phyloP scores from a whole-genome alignment of 2,329 filamentous ascomycete species.

The Colletotrichum spaethianum region DNA sequence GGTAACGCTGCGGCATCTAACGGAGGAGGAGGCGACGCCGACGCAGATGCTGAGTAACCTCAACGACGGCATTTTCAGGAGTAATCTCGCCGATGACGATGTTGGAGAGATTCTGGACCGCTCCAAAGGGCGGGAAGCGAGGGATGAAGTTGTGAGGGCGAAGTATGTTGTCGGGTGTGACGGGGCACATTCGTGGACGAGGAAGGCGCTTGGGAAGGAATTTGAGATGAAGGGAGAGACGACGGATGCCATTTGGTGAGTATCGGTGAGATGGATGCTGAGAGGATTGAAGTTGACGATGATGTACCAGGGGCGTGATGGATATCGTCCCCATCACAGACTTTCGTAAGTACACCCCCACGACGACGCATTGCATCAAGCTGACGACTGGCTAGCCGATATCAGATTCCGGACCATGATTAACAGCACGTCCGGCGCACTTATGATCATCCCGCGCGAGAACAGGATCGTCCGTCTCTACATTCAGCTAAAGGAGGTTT shows the following conservation, averaged over 20 bases:
- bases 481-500: constrained; percentile 69
- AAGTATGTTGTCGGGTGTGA: constrained; percentile 80
- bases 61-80: constrained; percentile 71
- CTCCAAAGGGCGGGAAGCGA: constrained; percentile 50
- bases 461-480: constrained; percentile 75
- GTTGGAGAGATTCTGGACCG: constrained; percentile 54
- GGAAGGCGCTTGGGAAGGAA: constrained; percentile 64
- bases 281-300: background rate
- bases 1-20: constrained; percentile 70
- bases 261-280: background rate
- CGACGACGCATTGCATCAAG: too few species aligned
- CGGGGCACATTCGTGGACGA: constrained; percentile 77
- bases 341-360: constrained; percentile 55
- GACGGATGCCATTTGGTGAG: constrained; percentile 62
- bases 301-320: constrained; percentile 51
- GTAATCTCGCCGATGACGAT: constrained; percentile 72
- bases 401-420: constrained; percentile 72
- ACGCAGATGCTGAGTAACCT: constrained; percentile 46
- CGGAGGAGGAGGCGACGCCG: constrained; percentile 70
- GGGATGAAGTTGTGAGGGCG: constrained; percentile 61
- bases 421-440: constrained; percentile 68
- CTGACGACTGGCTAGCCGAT: constrained; percentile 50
- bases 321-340: constrained; percentile 57
- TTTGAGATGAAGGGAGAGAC: constrained; percentile 70
- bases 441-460: constrained; percentile 77